A percentile compares a stretch with the other conserved stretches of the same genome.
These are phyloP conservation scores for Neophaeococcomyces aloes DNA, from an alignment of 2,329 filamentous ascomycete genomes.

Conservation along the genomic window DNA sequence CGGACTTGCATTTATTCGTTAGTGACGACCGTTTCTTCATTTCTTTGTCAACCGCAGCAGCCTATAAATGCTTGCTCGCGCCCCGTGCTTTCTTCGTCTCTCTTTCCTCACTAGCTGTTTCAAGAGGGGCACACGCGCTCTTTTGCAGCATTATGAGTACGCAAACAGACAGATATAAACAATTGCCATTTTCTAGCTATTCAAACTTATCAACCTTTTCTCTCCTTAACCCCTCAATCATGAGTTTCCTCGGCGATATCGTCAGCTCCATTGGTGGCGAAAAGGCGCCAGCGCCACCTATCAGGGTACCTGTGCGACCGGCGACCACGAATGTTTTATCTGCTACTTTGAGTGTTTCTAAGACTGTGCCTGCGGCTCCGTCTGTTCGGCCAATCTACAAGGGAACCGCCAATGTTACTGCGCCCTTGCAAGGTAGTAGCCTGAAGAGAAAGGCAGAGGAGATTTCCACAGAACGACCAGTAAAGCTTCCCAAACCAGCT, in stretches of 20 bases:
- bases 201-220: not conserved
- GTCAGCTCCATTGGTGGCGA: constrained; percentile 41
- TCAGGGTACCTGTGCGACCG: constrained; percentile 11
- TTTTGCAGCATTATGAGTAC: constrained; percentile 5
- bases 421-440: constrained; percentile 13
- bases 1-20: too few relatives aligned
- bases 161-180: not conserved
- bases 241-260: constrained; percentile 40
- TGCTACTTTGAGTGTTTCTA: constrained; percentile 4
- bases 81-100: not conserved
- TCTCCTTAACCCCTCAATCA: constrained; percentile 3
- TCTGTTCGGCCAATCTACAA: constrained; percentile 8
- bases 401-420: constrained; percentile 5
- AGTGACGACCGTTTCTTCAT: not conserved
- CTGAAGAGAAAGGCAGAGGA: constrained; percentile 20
- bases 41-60: not conserved
- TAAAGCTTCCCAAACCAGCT: constrained; percentile 10
- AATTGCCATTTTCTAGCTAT: constrained; percentile 4
- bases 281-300: constrained; percentile 20
- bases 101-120: constrained; percentile 4
- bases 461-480: constrained; percentile 6
- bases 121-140: not conserved
- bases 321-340: constrained; percentile 12
- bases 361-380: constrained; percentile 4
- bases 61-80: constrained; percentile 4